phyloP scores from a whole-genome alignment of 202 grass and related monocot species.

The Panicum virgatum region DNA sequence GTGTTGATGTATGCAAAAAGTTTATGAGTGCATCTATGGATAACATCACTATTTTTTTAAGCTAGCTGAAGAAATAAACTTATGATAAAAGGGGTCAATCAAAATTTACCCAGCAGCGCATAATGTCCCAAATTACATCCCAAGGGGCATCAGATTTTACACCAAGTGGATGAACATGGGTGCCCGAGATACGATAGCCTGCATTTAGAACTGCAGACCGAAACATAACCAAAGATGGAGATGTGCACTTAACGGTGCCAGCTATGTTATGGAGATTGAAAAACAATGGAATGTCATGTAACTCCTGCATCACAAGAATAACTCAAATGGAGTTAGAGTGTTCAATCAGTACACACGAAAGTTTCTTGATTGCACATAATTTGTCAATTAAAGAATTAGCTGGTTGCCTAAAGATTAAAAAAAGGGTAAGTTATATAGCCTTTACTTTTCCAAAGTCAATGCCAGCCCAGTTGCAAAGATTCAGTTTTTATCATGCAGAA shows the following conservation, averaged over 20 bases:
- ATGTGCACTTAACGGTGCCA: slow-evolving; percentile 85
- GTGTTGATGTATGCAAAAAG: not conserved
- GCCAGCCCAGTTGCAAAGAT: not conserved
- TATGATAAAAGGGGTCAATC: slow-evolving; percentile 18
- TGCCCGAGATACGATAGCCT: slow-evolving; percentile 86
- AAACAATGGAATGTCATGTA: slow-evolving; percentile 81
- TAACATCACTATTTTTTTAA: not conserved
- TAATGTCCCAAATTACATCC: slow-evolving; percentile 98
- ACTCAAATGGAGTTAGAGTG: not conserved
- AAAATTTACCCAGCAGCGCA: slow-evolving; percentile 91
- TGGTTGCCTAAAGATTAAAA: slow-evolving; percentile 23
- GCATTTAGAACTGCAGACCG: slow-evolving; percentile 92
- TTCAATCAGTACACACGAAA: slow-evolving; percentile 8
- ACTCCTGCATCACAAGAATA: slow-evolving; percentile 71
- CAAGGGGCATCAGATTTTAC: slow-evolving; percentile 91
- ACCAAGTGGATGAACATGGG: slow-evolving; percentile 75
- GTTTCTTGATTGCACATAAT: slow-evolving; percentile 18
- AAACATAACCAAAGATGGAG: slow-evolving; percentile 79
- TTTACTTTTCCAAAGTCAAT: too few species aligned
- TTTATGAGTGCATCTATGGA: slow-evolving; percentile 8
- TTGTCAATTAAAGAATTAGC: not conserved
- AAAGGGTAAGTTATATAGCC: slow-evolving; percentile 29
- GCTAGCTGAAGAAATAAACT: not conserved
- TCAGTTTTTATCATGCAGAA: slow-evolving; percentile 16
- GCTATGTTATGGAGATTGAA: slow-evolving; percentile 94